Evolutionary conservation across 2,329 filamentous ascomycete species (phyloP).

Genomic region (Dissoconium aciculare): DNA sequence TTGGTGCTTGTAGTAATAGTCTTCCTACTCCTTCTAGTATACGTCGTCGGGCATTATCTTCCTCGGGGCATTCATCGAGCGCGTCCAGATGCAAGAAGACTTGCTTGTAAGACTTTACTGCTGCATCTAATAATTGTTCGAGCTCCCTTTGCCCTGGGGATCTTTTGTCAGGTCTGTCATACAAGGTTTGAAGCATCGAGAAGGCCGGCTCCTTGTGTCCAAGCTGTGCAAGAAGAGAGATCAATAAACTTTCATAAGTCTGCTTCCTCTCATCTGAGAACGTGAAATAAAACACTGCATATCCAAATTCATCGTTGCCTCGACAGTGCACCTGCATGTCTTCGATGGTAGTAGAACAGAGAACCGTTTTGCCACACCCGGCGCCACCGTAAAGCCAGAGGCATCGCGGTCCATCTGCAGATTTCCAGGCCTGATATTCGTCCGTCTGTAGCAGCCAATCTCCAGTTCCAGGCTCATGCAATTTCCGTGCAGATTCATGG

Average conservation of each 20-base stretch:
- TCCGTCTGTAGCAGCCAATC: conserved; percentile 9
- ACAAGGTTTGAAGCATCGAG: no score
- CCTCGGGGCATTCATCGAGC: no score
- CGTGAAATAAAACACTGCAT: conserved; percentile 12
- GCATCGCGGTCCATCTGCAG: conserved; percentile 3
- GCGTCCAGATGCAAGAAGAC: conserved; percentile 23
- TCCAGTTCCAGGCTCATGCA: conserved; percentile 6
- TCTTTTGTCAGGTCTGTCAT: conserved; percentile 5
- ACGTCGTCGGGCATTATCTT: conserved; percentile 5
- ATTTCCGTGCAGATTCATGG: no score
- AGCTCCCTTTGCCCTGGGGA: conserved; percentile 7
- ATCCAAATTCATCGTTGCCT: conserved; percentile 1
- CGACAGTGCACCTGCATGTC: conserved; percentile 6
- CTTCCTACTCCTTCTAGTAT: conserved; percentile 7
- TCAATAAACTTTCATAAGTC: conserved; percentile 6
- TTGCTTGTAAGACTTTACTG: conserved; percentile 9
- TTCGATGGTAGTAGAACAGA: conserved; percentile 12
- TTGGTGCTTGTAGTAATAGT: conserved; percentile 4
- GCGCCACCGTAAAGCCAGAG: conserved; percentile 12
- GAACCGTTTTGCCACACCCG: conserved; percentile 14
- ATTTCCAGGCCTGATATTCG: conserved; percentile 11
- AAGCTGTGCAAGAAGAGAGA: conserved; percentile 10
- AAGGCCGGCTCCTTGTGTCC: conserved; percentile 7
- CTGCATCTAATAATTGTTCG: conserved; percentile 6
- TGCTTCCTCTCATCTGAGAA: conserved; percentile 12